These are phyloP conservation scores for Rhazya stricta DNA, from an alignment of 257 asterid genomes.

Conservation along the genomic window DNA sequence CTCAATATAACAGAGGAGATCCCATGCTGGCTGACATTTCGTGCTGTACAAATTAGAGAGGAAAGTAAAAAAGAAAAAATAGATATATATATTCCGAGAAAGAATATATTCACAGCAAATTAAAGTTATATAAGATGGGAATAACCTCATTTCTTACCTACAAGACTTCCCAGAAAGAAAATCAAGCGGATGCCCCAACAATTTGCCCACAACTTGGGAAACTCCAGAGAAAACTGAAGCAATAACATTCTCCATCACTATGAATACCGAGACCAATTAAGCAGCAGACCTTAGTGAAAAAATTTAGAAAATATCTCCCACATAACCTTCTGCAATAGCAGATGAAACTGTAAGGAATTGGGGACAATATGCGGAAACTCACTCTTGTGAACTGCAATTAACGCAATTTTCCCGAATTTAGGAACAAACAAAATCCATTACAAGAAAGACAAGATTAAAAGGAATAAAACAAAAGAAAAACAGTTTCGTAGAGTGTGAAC, in stretches of 20 bases:
- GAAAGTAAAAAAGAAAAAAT: not conserved
- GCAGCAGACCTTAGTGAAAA: not conserved
- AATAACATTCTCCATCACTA: constrained; percentile 54
- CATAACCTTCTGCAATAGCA: not conserved
- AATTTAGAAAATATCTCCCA: not conserved
- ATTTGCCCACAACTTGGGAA: constrained; percentile 40
- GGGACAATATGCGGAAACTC: not conserved
- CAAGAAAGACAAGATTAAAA: too few relatives aligned
- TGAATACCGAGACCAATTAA: not conserved
- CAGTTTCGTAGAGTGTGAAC: too few relatives aligned
- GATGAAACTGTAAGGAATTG: not conserved
- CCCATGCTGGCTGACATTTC: constrained; percentile 61
- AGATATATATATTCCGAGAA: too few relatives aligned
- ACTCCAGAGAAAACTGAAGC: constrained; percentile 48
- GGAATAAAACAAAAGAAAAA: too few relatives aligned
- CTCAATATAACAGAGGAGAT: constrained; percentile 63
- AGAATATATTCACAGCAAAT: not conserved
- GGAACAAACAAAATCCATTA: too few relatives aligned
- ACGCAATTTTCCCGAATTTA: too few relatives aligned
- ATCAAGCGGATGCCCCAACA: constrained; percentile 75
- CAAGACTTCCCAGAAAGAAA: constrained; percentile 69
- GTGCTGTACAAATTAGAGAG: constrained; percentile 32
- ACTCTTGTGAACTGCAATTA: too few relatives aligned
- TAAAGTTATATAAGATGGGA: too few relatives aligned
- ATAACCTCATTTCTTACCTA: constrained; percentile 27